A percentile compares a stretch with the other conserved stretches of the same genome.
Evolutionary conservation across 495 filamentous ascomycete species (phyloP).

Genomic region (Annulohypoxylon nitens): DNA sequence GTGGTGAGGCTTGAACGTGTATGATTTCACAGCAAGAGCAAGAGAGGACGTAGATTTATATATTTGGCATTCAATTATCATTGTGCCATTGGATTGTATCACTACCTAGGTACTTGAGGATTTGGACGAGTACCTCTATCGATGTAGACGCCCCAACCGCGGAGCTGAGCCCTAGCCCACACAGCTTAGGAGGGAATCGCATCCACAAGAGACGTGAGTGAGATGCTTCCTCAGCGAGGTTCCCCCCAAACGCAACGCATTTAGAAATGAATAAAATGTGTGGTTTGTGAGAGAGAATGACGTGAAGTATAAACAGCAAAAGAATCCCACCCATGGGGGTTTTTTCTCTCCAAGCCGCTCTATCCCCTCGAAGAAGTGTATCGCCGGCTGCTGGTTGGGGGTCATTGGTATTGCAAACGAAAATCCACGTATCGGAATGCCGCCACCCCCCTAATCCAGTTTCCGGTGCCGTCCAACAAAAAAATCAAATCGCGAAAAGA

Average conservation of each 20-base stretch:
- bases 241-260: constrained; percentile 49
- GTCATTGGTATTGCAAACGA: constrained; percentile 42
- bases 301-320: constrained; percentile 51
- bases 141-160: constrained; percentile 24
- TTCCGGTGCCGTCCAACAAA: constrained; percentile 33
- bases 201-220: constrained; percentile 54
- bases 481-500: constrained; percentile 47
- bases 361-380: constrained; percentile 42
- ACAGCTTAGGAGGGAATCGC: constrained; percentile 38
- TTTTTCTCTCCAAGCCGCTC: constrained; percentile 47
- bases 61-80: constrained; percentile 33
- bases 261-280: constrained; percentile 43
- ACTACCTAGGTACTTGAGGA: constrained; percentile 51
- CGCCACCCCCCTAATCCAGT: constrained; percentile 33
- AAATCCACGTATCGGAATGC: constrained; percentile 34
- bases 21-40: constrained; percentile 7
- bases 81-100: constrained; percentile 49
- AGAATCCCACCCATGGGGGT: constrained; percentile 38
- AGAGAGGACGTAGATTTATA: background rate
- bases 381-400: constrained; percentile 30
- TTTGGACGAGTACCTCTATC: constrained; percentile 30
- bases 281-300: constrained; percentile 48
- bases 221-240: constrained; percentile 43
- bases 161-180: constrained; percentile 42
- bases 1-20: background rate